Base-by-base conservation (phyloP, 768 basidiomycete species). In the Collybia sordida region DNA sequence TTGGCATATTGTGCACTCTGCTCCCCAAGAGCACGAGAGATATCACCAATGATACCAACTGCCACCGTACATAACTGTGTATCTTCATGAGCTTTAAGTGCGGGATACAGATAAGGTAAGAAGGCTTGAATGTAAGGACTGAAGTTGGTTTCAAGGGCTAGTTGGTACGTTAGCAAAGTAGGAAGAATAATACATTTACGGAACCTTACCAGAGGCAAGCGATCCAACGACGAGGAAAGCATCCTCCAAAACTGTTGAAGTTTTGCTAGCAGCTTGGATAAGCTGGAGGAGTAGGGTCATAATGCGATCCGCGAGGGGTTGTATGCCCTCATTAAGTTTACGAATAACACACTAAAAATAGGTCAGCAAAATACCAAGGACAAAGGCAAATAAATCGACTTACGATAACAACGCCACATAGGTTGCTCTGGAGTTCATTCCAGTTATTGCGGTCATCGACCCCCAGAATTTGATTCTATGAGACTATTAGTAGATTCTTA, bases 361-460 rank as follows among this genome's bases (percentile, higher is more conserved):
- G n/a, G 46, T 15, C 53, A 54, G 22, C 36, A 45, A 47, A 24
- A 56, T 46, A 22, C 34, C 22, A 0, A 31, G 31, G 23, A 40
- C 8, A 42, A 23, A 17, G 23, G 28, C 18, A 28, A 12, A 6
- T 46, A 18, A 40, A 36, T 40, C 28, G 18, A 73, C 90, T 64
- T 62, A 93, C 92, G 47, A 92, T 89, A 46, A 91, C 77, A 41
- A 97, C 90, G 24, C 88, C 85, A 66, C 94, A 97, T 59, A 98
- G 79, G 71, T 96, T 97, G 70, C 92, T 88, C 66, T 97, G 95
- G 21, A 99, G 78, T 65, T 99, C 96, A 63, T 97, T 97, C 94
- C 96, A 97, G 73, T 97, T 99, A 70, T 94, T 95, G 54, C 92
- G 86, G 63, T 99, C 97, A 68, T 99, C 97, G 15, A 86, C 77